These are phyloP conservation scores for Grigorovia humatica DNA, from an alignment of 805 yeast genomes.

Conservation along the genomic window DNA sequence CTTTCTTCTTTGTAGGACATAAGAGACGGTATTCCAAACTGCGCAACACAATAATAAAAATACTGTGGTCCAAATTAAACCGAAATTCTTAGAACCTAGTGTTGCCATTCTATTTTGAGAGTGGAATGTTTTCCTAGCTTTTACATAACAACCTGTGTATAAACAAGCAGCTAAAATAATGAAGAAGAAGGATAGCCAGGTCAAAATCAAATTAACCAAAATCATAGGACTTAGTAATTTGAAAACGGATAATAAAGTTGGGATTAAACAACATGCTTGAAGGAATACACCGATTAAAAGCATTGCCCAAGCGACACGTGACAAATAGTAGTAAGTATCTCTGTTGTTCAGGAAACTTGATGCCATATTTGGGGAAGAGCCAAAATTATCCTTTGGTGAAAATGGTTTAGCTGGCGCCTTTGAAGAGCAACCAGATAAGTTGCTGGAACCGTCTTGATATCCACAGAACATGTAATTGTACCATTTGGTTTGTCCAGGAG, in stretches of 20 bases:
- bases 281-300: constrained; percentile 48
- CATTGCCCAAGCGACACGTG: constrained; percentile 62
- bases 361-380: constrained; percentile 45
- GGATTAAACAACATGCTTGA: constrained; percentile 38
- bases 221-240: constrained; percentile 11
- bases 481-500: constrained; percentile 55
- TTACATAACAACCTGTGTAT: constrained; percentile 45
- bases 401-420: constrained; percentile 72
- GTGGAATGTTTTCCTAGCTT: constrained; percentile 40
- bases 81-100: constrained; percentile 43
- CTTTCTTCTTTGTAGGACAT: constrained; percentile 5
- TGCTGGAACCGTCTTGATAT: constrained; percentile 28
- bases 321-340: constrained; percentile 50
- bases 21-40: constrained; percentile 15
- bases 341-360: constrained; percentile 37
- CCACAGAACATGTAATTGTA: constrained; percentile 62
- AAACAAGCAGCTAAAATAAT: constrained; percentile 37
- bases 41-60: constrained; percentile 13
- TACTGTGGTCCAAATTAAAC: constrained; percentile 45
- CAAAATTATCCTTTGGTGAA: constrained; percentile 71
- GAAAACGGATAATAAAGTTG: constrained; percentile 21
- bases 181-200: constrained; percentile 36
- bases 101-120: constrained; percentile 33
- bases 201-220: constrained; percentile 12
- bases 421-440: constrained; percentile 40